Base-by-base conservation (phyloP, 441 rosid genomes). In the Sinapis alba region DNA sequence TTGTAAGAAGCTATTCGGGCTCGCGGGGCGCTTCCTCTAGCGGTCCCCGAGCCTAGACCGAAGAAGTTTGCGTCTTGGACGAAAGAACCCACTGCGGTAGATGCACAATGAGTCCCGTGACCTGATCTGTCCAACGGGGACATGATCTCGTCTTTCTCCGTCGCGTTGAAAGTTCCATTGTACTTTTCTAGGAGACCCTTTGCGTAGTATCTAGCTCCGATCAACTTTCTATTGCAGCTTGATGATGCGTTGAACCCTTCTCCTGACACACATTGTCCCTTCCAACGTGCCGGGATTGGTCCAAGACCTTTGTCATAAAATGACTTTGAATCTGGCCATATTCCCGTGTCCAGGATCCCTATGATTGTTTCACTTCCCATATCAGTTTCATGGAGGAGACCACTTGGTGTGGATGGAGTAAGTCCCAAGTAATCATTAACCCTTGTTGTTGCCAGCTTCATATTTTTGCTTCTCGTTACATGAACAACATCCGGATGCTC, bases 31-130 rank as follows among this genome's bases (percentile, higher is more conserved):
- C 91, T 95, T 0, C 98, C 98, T 3, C 87, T 83, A 0, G 93
- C 94, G 0, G 82, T 84, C 12, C 98, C 98, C 4, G 58, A 8
- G 3, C 78, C 98, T 27, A 87, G 59, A 57, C 98, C 94, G 2
- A 62, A 74, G 38, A 78, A 81, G 56, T 82, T 90, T 0, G 89
- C 90, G 8, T 72, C 65, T 15, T 43, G 61, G 13, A 89, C 95
- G 9, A 75, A 23, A 16, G 43, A 64, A 6, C 97, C 97, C 0
- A 82, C 97, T 0, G 86, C 94, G 0, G 86, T 90, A 10, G 97
- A 89, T 21, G 97, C 75, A n/a, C 92, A 89, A 74, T 94, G 97
- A 2, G 92, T 86, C 36, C 97, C 97, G 12, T 94, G 98, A 30
- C 98, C 97, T 0, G 69, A 62, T 7, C 53, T 72, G 30, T 92